A percentile compares a stretch with the other conserved stretches of the same genome.
These are phyloP conservation scores for Phaeosphaeria sp. DNA, from an alignment of 2,329 filamentous ascomycete genomes.

Conservation along the genomic window DNA sequence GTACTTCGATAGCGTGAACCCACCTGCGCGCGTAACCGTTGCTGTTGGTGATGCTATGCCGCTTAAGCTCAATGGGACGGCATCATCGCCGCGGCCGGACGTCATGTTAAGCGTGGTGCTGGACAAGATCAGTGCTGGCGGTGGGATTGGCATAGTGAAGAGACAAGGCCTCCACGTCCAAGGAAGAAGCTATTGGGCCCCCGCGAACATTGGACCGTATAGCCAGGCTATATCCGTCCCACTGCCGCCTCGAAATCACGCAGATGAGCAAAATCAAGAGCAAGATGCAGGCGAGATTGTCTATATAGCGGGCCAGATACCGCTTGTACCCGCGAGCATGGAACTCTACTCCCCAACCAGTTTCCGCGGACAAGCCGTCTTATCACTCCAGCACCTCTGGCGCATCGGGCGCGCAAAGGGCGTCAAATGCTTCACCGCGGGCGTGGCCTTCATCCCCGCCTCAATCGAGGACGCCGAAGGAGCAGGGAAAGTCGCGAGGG, in stretches of 20 bases:
- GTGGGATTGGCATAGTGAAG: slow-evolving; percentile 26
- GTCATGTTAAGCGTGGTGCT: slow-evolving; percentile 66
- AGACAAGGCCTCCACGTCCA: slow-evolving; percentile 81
- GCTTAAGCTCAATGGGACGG: slow-evolving; percentile 19
- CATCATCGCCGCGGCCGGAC: slow-evolving; percentile 49
- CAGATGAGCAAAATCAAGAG: slow-evolving; percentile 1
- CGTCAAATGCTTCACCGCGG: slow-evolving; percentile 77
- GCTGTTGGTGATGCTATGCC: slow-evolving; percentile 75
- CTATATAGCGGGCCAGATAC: slow-evolving; percentile 88
- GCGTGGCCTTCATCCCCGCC: slow-evolving; percentile 61
- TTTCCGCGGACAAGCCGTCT: slow-evolving; percentile 66
- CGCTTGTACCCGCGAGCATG: slow-evolving; percentile 84
- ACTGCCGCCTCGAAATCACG: slow-evolving; percentile 35
- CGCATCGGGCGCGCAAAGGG: slow-evolving; percentile 76
- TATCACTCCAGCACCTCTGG: slow-evolving; percentile 89
- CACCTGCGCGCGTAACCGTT: slow-evolving; percentile 84
- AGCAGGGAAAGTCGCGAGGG: slow-evolving; percentile 47
- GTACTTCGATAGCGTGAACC: slow-evolving; percentile 79
- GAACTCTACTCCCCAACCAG: slow-evolving; percentile 51
- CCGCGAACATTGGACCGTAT: slow-evolving; percentile 96
- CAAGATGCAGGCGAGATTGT: slow-evolving; percentile 51
- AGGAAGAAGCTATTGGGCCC: slow-evolving; percentile 94
- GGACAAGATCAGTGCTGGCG: slow-evolving; percentile 21
- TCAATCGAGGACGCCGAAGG: slow-evolving; percentile 8
- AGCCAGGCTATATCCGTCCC: slow-evolving; percentile 79